phyloP scores from a whole-genome alignment of 2,329 filamentous ascomycete species.

The Graphilbum ipis-grandicollis region DNA sequence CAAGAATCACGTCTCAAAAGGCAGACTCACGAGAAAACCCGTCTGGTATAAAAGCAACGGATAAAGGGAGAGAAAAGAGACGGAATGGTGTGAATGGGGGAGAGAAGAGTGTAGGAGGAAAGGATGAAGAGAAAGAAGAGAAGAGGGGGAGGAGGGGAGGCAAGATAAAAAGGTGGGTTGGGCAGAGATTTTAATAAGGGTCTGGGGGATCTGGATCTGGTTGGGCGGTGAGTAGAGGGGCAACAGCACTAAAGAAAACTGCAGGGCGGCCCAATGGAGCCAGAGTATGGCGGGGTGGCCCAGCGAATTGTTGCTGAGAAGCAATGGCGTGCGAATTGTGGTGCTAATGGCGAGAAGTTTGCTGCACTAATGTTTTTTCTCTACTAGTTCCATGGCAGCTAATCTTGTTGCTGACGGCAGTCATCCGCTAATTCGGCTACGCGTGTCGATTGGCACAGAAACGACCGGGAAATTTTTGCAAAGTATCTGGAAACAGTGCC shows the following conservation, averaged over 20 bases:
- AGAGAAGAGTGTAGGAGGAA: background rate
- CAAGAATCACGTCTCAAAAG: background rate
- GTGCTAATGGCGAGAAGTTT: too few species aligned
- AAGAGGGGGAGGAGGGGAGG: constrained; percentile 2
- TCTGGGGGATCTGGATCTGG: background rate
- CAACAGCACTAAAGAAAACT: background rate
- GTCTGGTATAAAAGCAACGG: constrained; percentile 6
- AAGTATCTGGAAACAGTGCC: too few species aligned
- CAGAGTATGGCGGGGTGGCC: background rate
- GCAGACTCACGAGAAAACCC: constrained; percentile 3
- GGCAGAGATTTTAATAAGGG: constrained; percentile 5
- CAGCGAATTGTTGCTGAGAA: background rate
- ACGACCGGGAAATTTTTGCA: too few species aligned
- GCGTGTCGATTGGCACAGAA: too few species aligned
- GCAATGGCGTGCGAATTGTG: background rate
- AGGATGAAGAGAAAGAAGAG: constrained; percentile 2
- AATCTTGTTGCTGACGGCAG: too few species aligned
- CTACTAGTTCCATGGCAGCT: too few species aligned
- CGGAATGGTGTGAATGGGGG: constrained; percentile 1
- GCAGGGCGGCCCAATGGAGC: background rate
- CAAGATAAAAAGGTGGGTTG: background rate
- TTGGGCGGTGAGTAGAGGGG: constrained; percentile 6
- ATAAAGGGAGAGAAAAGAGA: background rate
- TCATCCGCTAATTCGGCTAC: too few species aligned
- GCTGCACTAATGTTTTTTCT: too few species aligned